phyloP scores from a whole-genome alignment of 768 basidiomycete species.

The Boletus subparvulus region DNA sequence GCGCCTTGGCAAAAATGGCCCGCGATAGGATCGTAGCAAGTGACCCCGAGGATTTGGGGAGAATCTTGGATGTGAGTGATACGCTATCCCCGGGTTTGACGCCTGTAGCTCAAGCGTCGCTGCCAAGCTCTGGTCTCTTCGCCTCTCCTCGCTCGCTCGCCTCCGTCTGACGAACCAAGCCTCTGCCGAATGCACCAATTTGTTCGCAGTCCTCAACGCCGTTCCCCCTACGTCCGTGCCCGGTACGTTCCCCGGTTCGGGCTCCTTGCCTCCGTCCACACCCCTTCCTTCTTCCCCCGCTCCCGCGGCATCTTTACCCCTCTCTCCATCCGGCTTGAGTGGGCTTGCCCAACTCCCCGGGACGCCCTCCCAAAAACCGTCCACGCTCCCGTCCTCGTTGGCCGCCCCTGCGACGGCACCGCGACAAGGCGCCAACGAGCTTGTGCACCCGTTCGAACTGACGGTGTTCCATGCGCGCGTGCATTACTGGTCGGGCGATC shows the following conservation, averaged over 20 bases:
- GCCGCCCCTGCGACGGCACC: constrained; percentile 24
- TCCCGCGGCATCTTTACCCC: not conserved
- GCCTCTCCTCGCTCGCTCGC: constrained; percentile 73
- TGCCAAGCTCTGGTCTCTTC: constrained; percentile 77
- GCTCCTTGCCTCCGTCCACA: constrained; percentile 1
- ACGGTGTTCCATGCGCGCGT: constrained; percentile 70
- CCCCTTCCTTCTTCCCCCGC: constrained; percentile 38
- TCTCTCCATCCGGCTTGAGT: constrained; percentile 25
- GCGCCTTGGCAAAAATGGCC: constrained; percentile 81
- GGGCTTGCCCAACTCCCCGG: constrained; percentile 22
- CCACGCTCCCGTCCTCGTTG: constrained; percentile 3
- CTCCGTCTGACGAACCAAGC: constrained; percentile 85
- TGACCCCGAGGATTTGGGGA: constrained; percentile 63
- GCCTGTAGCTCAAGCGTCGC: not conserved
- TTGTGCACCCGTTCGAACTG: constrained; percentile 47
- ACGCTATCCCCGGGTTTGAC: not conserved
- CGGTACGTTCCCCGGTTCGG: constrained; percentile 48
- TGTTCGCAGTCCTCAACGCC: constrained; percentile 67
- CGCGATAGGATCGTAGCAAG: constrained; percentile 71
- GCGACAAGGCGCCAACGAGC: constrained; percentile 3
- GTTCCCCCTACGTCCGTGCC: constrained; percentile 55
- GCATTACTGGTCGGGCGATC: constrained; percentile 80
- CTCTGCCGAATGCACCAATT: constrained; percentile 79
- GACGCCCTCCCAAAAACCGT: constrained; percentile 22
- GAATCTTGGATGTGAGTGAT: constrained; percentile 63